Conservation (phyloP, 1,139 yeast species). For the Nakaseomyces kungkrabaensis region DNA sequence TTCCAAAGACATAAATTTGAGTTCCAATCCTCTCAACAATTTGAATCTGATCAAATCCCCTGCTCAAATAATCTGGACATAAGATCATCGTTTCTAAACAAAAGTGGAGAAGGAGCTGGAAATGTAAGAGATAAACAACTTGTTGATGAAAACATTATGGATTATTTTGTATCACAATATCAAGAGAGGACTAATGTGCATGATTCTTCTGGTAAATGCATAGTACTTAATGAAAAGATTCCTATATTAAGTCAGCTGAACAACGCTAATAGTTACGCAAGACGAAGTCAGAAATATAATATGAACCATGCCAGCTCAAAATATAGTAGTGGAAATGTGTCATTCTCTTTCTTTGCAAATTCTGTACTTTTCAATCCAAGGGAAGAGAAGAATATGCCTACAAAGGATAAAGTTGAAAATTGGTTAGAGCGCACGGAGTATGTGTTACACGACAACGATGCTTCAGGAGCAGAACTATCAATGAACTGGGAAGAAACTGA, state of each 20-base stretch:
- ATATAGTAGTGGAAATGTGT: neutral
- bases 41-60: neutral
- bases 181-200: neutral
- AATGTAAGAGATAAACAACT: neutral
- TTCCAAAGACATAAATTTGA: neutral
- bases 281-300: neutral
- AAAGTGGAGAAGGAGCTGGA: neutral
- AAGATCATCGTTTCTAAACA: neutral
- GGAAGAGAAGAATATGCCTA: constrained; percentile 47
- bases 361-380: constrained; percentile 43
- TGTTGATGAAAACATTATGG: neutral
- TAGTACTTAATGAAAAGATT: neutral
- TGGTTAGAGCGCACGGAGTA: constrained; percentile 55
- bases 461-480: constrained; percentile 12
- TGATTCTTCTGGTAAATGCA: neutral
- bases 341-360: neutral
- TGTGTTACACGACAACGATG: neutral
- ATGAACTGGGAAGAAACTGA: constrained; percentile 28
- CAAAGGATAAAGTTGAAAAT: constrained; percentile 47
- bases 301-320: neutral
- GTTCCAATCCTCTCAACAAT: neutral
- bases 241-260: neutral
- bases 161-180: neutral
- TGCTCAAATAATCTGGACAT: neutral
- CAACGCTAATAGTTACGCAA: neutral